A percentile compares a stretch with the other conserved stretches of the same genome.
These are phyloP conservation scores for Sporopachydermia quercuum DNA, from an alignment of 805 yeast genomes.

Conservation along the genomic window DNA sequence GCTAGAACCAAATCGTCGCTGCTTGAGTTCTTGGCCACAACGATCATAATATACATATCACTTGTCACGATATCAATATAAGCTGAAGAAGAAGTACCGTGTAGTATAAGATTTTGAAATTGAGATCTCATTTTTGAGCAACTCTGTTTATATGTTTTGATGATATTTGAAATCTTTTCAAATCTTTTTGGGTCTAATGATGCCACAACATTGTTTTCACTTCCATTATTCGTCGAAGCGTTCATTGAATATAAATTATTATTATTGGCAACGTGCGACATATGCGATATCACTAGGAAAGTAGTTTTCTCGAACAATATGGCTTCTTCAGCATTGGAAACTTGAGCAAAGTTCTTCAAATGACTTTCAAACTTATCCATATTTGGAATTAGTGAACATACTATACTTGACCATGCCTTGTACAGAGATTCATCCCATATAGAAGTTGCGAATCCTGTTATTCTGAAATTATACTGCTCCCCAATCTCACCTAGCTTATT, in stretches of 20 bases:
- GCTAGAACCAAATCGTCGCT: conserved; percentile 17
- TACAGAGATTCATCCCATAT: conserved; percentile 95
- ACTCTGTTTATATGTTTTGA: conserved; percentile 88
- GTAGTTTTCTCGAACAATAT: conserved; percentile 89
- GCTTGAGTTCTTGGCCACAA: conserved; percentile 17
- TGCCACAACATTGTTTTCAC: conserved; percentile 9
- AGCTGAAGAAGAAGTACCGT: conserved; percentile 30
- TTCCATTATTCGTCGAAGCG: conserved; percentile 5
- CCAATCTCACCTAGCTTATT: conserved; percentile 64
- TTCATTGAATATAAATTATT: conserved; percentile 4
- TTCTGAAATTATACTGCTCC: conserved; percentile 47
- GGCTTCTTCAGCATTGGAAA: conserved; percentile 77
- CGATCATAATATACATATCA: conserved; percentile 29
- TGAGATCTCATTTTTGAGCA: conserved; percentile 78
- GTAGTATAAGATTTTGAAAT: conserved; percentile 59
- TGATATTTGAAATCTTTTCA: conserved; percentile 85
- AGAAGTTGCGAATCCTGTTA: conserved; percentile 84
- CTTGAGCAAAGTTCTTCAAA: conserved; percentile 53
- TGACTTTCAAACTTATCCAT: conserved; percentile 68
- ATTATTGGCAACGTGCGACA: conserved; percentile 9
- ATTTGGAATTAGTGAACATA: conserved; percentile 88
- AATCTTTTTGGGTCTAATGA: conserved; percentile 78
- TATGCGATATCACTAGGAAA: conserved; percentile 58
- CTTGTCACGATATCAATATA: conserved; percentile 26
- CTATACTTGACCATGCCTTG: conserved; percentile 95